Percentiles rank a stretch among this genome's conserved stretches.
Evolutionary conservation across 2,329 filamentous ascomycete genomes (phyloP).

Genomic region (Simplicillium aogashimaense): DNA sequence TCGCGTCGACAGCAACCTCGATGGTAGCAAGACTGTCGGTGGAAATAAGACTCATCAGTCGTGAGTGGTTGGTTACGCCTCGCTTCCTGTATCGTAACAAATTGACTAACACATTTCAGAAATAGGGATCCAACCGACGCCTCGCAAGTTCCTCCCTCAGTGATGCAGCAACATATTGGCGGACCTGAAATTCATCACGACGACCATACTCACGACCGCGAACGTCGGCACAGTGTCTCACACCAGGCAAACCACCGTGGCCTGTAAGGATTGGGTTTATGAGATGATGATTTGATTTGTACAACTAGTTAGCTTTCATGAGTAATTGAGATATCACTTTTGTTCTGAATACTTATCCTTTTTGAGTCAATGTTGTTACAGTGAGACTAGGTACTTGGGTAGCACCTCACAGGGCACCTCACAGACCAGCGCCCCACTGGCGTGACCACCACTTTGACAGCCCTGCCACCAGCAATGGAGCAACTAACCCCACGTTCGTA

Average conservation of each 20-base stretch:
- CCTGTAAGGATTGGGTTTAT: constrained; percentile 20
- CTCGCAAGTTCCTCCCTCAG: constrained; percentile 46
- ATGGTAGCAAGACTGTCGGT: constrained; percentile 43
- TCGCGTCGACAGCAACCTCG: constrained; percentile 43
- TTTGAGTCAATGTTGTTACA: too few relatives aligned
- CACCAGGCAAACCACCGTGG: constrained; percentile 39
- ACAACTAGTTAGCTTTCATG: constrained; percentile 2
- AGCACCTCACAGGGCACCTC: too few relatives aligned
- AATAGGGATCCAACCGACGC: constrained; percentile 40
- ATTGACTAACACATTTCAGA: neutral
- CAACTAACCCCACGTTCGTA: too few relatives aligned
- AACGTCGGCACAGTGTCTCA: constrained; percentile 34
- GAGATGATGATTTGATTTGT: constrained; percentile 5
- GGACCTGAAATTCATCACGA: constrained; percentile 33
- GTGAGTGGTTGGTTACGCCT: constrained; percentile 17
- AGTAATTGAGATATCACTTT: neutral
- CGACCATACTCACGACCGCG: constrained; percentile 30
- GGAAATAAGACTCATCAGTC: constrained; percentile 37
- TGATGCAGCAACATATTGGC: constrained; percentile 36
- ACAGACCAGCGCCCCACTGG: too few relatives aligned
- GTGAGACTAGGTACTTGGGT: too few relatives aligned
- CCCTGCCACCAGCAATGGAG: too few relatives aligned
- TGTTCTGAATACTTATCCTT: too few relatives aligned
- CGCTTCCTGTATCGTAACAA: neutral
- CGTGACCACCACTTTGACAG: too few relatives aligned